Evolutionary conservation across 768 basidiomycete species (phyloP).

Genomic region (Leucogyrophana mollusca): DNA sequence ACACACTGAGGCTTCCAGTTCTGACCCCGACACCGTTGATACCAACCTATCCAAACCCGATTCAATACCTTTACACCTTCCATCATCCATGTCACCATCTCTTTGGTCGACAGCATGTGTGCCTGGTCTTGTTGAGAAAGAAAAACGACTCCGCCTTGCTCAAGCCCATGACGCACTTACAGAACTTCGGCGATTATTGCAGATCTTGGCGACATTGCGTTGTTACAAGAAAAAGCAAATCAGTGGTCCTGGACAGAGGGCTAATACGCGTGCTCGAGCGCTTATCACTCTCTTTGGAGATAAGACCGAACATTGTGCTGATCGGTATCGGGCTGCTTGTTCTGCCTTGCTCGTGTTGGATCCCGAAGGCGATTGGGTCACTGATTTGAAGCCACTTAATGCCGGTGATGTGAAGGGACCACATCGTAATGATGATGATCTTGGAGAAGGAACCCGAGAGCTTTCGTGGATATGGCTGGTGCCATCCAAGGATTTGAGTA

Average conservation of each 20-base stretch:
- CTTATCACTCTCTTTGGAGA: conserved; percentile 15
- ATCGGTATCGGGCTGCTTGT: conserved; percentile 17
- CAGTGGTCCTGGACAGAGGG: conserved; percentile 13
- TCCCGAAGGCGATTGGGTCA: conserved; percentile 13
- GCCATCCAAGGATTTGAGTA: no score
- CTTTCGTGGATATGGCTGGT: conserved; percentile 11
- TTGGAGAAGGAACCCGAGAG: conserved; percentile 6
- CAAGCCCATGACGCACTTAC: conserved; percentile 15
- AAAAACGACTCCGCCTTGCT: conserved; percentile 16
- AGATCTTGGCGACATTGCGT: conserved; percentile 9
- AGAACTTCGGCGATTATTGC: conserved; percentile 15
- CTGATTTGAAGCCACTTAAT: conserved; percentile 8
- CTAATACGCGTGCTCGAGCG: conserved; percentile 22
- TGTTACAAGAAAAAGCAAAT: conserved; percentile 18
- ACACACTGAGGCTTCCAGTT: conserved; percentile 1
- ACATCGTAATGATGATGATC: background rate
- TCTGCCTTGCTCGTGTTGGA: conserved; percentile 12
- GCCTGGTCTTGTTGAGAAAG: conserved; percentile 12
- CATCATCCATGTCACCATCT: conserved; percentile 12
- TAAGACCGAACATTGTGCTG: conserved; percentile 10
- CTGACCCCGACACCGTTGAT: background rate
- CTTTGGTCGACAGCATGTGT: conserved; percentile 8
- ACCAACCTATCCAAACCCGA: conserved; percentile 9
- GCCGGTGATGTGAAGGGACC: conserved; percentile 14
- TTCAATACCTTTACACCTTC: conserved; percentile 10